Conservation (phyloP, 1,284 basidiomycete species). For the Boletus mariae region DNA sequence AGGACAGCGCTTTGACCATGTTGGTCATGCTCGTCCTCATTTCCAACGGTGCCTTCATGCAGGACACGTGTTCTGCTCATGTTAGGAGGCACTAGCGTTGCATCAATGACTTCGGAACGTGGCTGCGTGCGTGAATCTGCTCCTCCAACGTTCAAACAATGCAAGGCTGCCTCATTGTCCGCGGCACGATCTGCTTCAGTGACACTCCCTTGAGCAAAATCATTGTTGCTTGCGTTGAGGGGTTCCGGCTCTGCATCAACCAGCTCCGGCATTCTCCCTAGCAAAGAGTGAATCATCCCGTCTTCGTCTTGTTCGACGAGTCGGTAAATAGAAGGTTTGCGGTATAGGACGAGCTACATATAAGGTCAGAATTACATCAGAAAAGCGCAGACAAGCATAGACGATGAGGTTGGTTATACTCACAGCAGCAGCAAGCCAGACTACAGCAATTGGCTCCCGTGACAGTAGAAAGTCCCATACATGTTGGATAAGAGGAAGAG, state of each 20-base stretch:
- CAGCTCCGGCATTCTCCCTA: constrained; percentile 69
- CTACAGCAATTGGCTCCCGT: constrained; percentile 74
- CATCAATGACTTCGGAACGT: neutral
- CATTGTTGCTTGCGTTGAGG: neutral
- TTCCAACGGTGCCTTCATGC: neutral
- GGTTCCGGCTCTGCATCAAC: constrained; percentile 40
- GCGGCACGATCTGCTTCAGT: neutral
- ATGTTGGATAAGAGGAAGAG: constrained; percentile 79
- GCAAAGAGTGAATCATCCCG: constrained; percentile 81
- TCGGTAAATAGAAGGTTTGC: constrained; percentile 55
- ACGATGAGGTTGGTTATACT: constrained; percentile 29
- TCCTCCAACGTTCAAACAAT: neutral
- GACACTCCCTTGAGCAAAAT: neutral
- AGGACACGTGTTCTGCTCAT: neutral
- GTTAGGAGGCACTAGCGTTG: neutral
- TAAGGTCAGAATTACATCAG: constrained; percentile 4
- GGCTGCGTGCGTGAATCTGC: neutral
- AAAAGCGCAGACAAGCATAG: neutral
- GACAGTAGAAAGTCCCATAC: constrained; percentile 86
- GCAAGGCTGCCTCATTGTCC: constrained; percentile 1
- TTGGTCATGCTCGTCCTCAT: neutral
- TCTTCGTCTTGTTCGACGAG: constrained; percentile 66
- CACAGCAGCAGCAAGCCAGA: constrained; percentile 83
- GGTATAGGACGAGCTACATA: constrained; percentile 54
- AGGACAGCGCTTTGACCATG: neutral